Percentiles rank a stretch among this genome's conserved stretches.
Evolutionary conservation across 495 filamentous ascomycete genomes (phyloP).

Genomic region (Cercophora sp.): DNA sequence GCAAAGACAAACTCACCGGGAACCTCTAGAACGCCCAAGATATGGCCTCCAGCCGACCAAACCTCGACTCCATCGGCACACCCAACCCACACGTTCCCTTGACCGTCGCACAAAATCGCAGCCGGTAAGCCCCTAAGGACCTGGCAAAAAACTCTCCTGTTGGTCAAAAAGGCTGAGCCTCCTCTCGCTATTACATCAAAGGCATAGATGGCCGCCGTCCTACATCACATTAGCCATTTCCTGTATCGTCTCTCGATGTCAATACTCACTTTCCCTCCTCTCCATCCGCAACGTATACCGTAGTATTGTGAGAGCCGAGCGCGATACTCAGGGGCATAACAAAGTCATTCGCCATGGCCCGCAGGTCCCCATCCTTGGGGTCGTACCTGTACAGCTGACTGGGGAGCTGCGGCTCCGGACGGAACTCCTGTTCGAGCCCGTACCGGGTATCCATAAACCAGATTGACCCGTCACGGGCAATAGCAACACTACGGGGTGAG

Average conservation of each 20-base stretch:
- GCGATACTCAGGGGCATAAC: constrained; percentile 39
- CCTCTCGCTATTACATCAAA: constrained; percentile 26
- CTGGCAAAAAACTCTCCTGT: constrained; percentile 50
- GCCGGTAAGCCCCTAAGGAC: constrained; percentile 42
- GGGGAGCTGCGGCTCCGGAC: constrained; percentile 39
- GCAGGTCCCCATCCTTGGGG: constrained; percentile 27
- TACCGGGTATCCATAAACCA: constrained; percentile 50
- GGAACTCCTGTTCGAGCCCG: constrained; percentile 40
- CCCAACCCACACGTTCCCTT: constrained; percentile 45
- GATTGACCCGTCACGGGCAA: constrained; percentile 35
- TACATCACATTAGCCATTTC: not conserved
- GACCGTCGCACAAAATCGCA: constrained; percentile 38
- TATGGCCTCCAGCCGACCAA: constrained; percentile 40
- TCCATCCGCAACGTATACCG: constrained; percentile 43
- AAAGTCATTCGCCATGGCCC: constrained; percentile 43
- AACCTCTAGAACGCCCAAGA: constrained; percentile 38
- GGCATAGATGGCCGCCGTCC: constrained; percentile 33
- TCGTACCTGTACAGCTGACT: constrained; percentile 44
- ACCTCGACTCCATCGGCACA: constrained; percentile 48
- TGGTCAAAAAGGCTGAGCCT: constrained; percentile 38
- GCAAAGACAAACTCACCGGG: constrained; percentile 22
- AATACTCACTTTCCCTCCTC: constrained; percentile 21
- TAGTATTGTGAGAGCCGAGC: constrained; percentile 34
- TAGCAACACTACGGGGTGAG: constrained; percentile 42
- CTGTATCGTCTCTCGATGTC: constrained; percentile 13